phyloP scores from a whole-genome alignment of 140 eudicot genomes.

The Senecio squalidus region DNA sequence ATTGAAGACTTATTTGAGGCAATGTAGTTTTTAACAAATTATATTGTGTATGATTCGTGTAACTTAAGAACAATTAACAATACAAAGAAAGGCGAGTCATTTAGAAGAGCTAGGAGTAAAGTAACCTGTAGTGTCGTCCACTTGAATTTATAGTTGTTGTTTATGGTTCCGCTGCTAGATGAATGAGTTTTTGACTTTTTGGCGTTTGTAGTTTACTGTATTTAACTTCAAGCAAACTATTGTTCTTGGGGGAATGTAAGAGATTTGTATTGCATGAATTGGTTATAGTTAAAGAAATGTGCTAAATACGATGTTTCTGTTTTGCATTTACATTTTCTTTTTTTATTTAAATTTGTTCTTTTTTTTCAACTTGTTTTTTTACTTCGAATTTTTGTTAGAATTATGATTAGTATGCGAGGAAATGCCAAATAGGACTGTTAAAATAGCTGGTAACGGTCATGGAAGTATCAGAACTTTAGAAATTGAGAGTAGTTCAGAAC shows the following conservation, averaged over 20 bases:
- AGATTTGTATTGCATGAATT: not conserved
- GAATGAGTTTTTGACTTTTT: not conserved
- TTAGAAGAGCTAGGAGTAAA: not conserved
- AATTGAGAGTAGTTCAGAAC: no score
- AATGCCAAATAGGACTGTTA: no score
- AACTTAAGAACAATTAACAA: not conserved
- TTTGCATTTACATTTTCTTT: no score
- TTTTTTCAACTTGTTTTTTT: no score
- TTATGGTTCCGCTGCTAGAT: conserved; percentile 6
- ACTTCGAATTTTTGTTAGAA: no score
- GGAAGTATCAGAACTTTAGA: no score
- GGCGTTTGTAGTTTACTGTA: not conserved
- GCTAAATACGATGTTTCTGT: not conserved
- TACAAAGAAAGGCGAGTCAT: not conserved
- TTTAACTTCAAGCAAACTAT: not conserved
- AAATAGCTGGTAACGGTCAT: no score
- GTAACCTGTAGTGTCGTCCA: not conserved
- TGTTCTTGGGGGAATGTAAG: not conserved
- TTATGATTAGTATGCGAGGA: no score
- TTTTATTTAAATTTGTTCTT: no score
- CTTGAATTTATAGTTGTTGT: not conserved
- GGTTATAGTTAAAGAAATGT: not conserved
- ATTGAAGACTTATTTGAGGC: no score
- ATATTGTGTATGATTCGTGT: no score
- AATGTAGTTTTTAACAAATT: no score